Conservation (phyloP, 345 rosid genomes). For the Noccaea caerulescens region DNA sequence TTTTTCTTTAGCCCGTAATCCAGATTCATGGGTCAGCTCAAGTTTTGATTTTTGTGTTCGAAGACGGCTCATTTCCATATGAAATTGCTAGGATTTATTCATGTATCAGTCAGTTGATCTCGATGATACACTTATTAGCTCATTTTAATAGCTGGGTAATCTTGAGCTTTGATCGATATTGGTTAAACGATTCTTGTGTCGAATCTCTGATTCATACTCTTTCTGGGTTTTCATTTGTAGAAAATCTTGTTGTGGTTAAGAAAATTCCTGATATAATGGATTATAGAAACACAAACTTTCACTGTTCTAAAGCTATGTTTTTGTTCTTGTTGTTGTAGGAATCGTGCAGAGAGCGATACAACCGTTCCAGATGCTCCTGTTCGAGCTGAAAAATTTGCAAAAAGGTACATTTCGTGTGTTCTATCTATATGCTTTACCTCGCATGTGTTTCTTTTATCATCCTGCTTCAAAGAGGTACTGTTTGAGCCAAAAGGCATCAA, state of each 20-base stretch:
- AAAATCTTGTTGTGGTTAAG: constrained; percentile 6
- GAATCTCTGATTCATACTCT: constrained; percentile 2
- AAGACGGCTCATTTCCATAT: neutral
- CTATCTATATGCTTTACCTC: neutral
- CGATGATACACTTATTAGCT: neutral
- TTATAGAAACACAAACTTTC: neutral
- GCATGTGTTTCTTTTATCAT: neutral
- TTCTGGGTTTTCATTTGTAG: neutral
- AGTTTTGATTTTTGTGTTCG: constrained; percentile 22
- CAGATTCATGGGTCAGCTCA: constrained; percentile 24
- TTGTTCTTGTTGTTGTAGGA: constrained; percentile 49
- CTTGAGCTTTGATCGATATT: neutral
- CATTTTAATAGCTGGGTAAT: too few species aligned
- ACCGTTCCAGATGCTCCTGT: constrained; percentile 72
- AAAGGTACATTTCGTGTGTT: constrained; percentile 52
- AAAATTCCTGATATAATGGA: neutral
- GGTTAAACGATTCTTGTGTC: neutral
- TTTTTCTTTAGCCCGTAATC: neutral
- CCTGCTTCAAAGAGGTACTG: constrained; percentile 4
- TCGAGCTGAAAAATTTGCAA: constrained; percentile 80
- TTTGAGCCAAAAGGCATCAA: neutral
- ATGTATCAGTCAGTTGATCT: constrained; percentile 11
- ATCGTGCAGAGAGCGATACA: constrained; percentile 84
- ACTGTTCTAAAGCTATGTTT: constrained; percentile 6
- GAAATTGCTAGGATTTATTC: neutral